Evolutionary conservation across 129 eudicot genomes (phyloP).

Genomic region (Escallonia herrerae): DNA sequence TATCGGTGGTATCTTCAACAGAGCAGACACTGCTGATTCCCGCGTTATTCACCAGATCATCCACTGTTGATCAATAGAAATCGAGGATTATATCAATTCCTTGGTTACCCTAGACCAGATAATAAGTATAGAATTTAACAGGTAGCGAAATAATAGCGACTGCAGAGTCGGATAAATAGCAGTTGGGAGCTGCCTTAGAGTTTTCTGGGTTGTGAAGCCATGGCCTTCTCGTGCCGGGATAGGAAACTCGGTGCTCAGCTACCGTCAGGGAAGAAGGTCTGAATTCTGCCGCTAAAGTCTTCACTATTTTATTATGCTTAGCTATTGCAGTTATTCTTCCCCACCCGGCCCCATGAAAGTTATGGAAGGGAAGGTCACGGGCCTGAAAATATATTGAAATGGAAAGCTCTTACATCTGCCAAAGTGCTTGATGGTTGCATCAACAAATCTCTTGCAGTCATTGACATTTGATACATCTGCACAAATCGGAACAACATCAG

Average conservation of each 20-base stretch:
- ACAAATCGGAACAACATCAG: neutral
- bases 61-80: conserved; percentile 22
- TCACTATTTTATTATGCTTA: neutral
- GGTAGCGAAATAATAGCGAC: neutral
- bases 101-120: no score
- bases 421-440: neutral
- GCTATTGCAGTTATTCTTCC: no score
- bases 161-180: neutral
- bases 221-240: no score
- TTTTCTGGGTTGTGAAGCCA: no score
- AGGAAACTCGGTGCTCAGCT: no score
- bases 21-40: conserved; percentile 22
- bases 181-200: no score
- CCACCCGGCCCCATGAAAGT: no score
- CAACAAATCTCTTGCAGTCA: neutral
- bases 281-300: no score
- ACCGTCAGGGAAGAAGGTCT: no score
- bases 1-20: conserved; percentile 17
- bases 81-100: no score
- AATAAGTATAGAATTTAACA: neutral
- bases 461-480: neutral
- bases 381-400: neutral
- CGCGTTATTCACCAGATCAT: conserved; percentile 51
- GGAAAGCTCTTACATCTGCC: neutral
- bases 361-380: neutral